Percentiles rank a stretch among this genome's conserved stretches.
Evolutionary conservation across 495 filamentous ascomycete genomes (phyloP).

Genomic region (Penicillium subrubescens): DNA sequence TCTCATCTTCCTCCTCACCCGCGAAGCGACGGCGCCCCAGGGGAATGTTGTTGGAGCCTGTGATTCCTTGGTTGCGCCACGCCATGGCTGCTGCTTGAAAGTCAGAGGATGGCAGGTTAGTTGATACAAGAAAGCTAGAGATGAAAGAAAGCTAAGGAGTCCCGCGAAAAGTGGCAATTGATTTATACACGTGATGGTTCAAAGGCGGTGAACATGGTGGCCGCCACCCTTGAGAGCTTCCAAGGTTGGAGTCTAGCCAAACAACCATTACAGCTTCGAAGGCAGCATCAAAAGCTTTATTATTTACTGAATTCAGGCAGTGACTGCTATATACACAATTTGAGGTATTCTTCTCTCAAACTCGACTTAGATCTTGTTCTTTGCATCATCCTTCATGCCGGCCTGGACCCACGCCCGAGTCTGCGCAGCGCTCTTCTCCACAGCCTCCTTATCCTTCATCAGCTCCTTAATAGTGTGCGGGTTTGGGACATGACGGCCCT

Average conservation of each 20-base stretch:
- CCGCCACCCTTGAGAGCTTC: not conserved
- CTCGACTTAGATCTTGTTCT: conserved; percentile 33
- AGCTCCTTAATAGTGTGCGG: conserved; percentile 64
- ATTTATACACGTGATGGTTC: conserved; percentile 9
- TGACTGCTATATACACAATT: not conserved
- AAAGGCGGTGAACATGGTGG: not conserved
- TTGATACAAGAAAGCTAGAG: conserved; percentile 8
- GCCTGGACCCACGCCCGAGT: conserved; percentile 61
- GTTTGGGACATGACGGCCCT: conserved; percentile 75
- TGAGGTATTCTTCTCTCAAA: not conserved
- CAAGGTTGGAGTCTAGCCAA: not conserved
- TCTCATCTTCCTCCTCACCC: conserved; percentile 65
- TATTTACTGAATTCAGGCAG: not conserved
- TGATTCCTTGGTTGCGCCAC: conserved; percentile 94
- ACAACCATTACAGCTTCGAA: not conserved
- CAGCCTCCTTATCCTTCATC: conserved; percentile 53
- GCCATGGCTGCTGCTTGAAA: conserved; percentile 57
- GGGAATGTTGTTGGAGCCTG: conserved; percentile 97
- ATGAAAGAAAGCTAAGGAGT: conserved; percentile 9
- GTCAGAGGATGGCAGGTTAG: conserved; percentile 18
- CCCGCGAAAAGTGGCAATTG: conserved; percentile 20
- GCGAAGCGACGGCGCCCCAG: conserved; percentile 87
- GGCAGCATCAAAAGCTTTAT: not conserved
- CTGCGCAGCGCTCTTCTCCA: conserved; percentile 55
- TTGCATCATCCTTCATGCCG: conserved; percentile 62